Conservation (phyloP, 305 asterid genomes). For the Coffea humblotiana region DNA sequence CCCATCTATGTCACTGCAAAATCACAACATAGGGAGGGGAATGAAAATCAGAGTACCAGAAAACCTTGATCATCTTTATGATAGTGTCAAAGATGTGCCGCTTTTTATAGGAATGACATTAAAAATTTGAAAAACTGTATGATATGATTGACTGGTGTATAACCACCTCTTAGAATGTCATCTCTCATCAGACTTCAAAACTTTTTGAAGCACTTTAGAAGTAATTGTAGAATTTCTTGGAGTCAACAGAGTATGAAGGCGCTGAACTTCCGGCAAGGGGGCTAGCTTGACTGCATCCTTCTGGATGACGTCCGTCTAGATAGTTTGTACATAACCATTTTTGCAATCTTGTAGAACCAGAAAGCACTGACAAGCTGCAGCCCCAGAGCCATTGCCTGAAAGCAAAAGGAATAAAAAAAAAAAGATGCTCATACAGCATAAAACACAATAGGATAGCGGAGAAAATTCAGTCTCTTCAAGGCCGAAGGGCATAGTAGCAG, state of each 20-base stretch:
- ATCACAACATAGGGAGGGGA: background rate
- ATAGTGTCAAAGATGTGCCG: too few relatives aligned
- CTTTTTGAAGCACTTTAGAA: background rate
- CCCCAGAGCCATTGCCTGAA: constrained; percentile 78
- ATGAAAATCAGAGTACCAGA: too few relatives aligned
- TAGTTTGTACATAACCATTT: constrained; percentile 67
- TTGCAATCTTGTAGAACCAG: constrained; percentile 84
- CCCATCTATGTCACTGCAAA: too few relatives aligned
- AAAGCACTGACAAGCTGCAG: constrained; percentile 72
- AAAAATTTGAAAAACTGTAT: too few relatives aligned
- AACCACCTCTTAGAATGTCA: too few relatives aligned
- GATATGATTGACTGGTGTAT: too few relatives aligned
- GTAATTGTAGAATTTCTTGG: background rate
- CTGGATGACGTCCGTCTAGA: constrained; percentile 36
- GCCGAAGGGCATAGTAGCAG: background rate
- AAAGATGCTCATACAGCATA: background rate
- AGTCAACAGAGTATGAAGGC: background rate
- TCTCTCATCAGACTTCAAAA: background rate
- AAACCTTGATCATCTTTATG: too few relatives aligned
- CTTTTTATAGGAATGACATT: too few relatives aligned
- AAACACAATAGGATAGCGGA: background rate
- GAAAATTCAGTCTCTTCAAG: background rate
- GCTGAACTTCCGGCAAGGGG: background rate
- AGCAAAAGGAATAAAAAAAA: background rate
- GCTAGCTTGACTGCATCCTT: constrained; percentile 28